Conservation (phyloP, 2,329 filamentous ascomycete genomes). For the Aspergillus sp. region DNA sequence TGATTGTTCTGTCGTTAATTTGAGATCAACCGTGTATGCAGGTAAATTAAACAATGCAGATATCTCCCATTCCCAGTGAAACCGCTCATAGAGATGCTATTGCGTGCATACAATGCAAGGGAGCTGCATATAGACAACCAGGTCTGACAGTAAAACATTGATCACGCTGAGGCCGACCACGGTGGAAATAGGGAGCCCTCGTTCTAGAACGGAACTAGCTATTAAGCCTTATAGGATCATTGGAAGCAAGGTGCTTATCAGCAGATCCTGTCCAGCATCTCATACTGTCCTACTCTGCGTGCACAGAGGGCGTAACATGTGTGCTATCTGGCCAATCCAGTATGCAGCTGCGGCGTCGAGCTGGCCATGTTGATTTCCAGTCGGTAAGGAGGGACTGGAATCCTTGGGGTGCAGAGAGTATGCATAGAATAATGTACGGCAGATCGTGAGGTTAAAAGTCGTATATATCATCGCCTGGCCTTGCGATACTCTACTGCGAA, state of each 20-base stretch:
- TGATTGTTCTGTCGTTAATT: not conserved
- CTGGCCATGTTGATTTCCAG: not conserved
- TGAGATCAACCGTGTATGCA: not conserved
- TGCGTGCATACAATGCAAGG: not conserved
- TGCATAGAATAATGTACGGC: not conserved
- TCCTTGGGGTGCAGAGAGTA: not conserved
- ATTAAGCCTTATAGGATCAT: not conserved
- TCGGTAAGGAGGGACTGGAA: not conserved
- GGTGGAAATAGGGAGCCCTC: too few species aligned
- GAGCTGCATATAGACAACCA: not conserved
- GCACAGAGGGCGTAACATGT: not conserved
- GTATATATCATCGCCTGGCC: not conserved
- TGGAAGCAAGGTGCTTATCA: not conserved
- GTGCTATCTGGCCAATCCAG: not conserved
- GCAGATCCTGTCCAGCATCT: not conserved
- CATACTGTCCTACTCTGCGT: too few species aligned
- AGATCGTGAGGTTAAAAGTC: rapidly evolving
- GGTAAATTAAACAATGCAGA: not conserved
- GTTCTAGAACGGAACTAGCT: not conserved
- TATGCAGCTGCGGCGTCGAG: not conserved
- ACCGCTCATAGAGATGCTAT: not conserved
- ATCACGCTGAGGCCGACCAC: too few species aligned
- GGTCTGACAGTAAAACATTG: too few species aligned
- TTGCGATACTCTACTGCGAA: too few species aligned
- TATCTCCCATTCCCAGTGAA: not conserved